Conservation (phyloP, 192 early-diverging fungal species). For the Chytriomyces hyalinus region DNA sequence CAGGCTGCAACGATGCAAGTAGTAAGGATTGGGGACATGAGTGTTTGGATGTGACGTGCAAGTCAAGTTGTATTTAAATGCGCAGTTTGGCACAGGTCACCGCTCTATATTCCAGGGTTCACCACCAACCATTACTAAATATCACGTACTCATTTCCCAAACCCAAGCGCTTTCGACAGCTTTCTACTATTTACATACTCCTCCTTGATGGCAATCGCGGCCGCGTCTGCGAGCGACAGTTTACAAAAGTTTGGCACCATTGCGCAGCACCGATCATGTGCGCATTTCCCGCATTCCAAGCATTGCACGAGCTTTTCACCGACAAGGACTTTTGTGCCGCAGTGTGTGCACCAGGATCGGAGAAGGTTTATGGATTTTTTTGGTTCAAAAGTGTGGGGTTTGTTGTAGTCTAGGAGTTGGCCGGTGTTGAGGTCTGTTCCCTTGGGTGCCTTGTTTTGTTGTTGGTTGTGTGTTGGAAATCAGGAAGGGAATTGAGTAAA, state of each 20-base stretch:
- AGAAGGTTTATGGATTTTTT: conserved; percentile 72
- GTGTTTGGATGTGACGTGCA: no score
- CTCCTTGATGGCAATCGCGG: conserved; percentile 28
- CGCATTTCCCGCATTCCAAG: conserved; percentile 44
- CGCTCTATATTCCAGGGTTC: no score
- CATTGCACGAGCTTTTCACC: conserved; percentile 50
- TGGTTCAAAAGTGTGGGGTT: conserved; percentile 90
- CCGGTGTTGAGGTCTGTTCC: conserved; percentile 73
- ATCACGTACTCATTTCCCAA: neutral
- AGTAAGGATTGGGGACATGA: no score
- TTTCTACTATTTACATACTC: neutral
- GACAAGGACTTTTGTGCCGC: conserved; percentile 73
- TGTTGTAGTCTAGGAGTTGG: conserved; percentile 80
- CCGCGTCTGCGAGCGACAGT: conserved; percentile 37
- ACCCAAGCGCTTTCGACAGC: neutral
- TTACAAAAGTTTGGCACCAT: conserved; percentile 58
- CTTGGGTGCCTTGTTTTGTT: conserved; percentile 26
- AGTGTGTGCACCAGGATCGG: conserved; percentile 95
- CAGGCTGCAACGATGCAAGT: no score
- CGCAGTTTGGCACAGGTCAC: no score
- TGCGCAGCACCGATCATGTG: conserved; percentile 48
- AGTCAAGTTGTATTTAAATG: no score
- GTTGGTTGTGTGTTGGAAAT: neutral
- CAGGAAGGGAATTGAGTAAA: neutral
- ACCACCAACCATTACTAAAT: no score